Base-by-base conservation (phyloP, 495 filamentous ascomycete species). In the Aspergillus cavernicola region DNA sequence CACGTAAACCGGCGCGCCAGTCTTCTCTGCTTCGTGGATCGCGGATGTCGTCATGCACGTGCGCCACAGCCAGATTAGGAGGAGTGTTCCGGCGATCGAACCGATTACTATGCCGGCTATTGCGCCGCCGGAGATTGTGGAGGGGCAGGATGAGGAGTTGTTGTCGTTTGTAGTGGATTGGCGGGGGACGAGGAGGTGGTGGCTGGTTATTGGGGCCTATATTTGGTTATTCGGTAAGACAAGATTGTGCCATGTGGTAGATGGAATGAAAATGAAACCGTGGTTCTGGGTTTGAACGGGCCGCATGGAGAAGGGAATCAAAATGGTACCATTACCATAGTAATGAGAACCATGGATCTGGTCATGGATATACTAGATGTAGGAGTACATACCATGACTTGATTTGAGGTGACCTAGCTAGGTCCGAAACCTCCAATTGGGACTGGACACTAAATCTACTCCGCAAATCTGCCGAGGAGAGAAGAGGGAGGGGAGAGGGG, bases 41-140 rank as follows among this genome's bases (percentile, higher is more conserved):
- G 62, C 62, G 0, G 60, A 58, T 0, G 64, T 64, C 8, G 67
- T 50, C 16, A 50, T 29, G 46, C 64, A 71, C 0, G 68, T 11
- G 20, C 60, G 58, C 55, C 61, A 67, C n/a, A 83, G 67, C 80
- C 80, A 83, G 20, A 79, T 57, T 4, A 84, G 47, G 0, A 83
- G 60, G 0, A 84, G 65, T 1, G 82, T 68, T 6, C 80, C 81
- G 41, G 64, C 78, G 43, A 84, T 77, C 18, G 75, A 74, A 29
- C 81, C 81, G 58, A 84, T 74, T 43, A 84, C 80, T 52, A 83
- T 83, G 35, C 81, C 81, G 0, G 80, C 81, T 36, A 84, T 82
- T 1, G 68, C 79, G 19, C 81, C 80, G 15, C 79, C 72, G 16
- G 67, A 68, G 13, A 84, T 68, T 13, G 66, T 76, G n/a, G 62